Conservation (phyloP, 352 stramenopile species). For the Pythium aristosporum region DNA sequence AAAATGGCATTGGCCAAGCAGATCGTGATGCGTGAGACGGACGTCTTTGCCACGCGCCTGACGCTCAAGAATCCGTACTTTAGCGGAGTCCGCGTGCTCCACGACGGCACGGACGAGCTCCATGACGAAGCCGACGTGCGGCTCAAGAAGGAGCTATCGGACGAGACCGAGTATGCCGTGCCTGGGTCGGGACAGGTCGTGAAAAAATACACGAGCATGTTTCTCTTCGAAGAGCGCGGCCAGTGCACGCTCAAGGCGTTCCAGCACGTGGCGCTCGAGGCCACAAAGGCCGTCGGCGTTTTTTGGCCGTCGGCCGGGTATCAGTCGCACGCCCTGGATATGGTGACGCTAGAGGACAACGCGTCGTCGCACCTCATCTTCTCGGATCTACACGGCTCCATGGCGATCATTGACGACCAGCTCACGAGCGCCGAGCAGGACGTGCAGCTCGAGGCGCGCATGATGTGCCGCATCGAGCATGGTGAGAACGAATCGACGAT, state of each 20-base stretch:
- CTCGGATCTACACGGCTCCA: conserved; percentile 37
- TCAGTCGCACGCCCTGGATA: conserved; percentile 34
- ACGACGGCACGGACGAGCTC: conserved; percentile 47
- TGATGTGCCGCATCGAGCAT: conserved; percentile 48
- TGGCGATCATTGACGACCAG: conserved; percentile 38
- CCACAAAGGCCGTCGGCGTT: conserved; percentile 50
- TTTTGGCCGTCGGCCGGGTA: conserved; percentile 55
- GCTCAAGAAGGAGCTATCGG: conserved; percentile 38
- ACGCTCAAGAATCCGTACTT: conserved; percentile 34
- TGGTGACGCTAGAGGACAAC: conserved; percentile 20
- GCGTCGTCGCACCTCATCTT: conserved; percentile 44
- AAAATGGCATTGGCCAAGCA: conserved; percentile 62
- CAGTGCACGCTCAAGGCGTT: conserved; percentile 43
- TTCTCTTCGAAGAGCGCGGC: conserved; percentile 47
- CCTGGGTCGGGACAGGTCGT: conserved; percentile 41
- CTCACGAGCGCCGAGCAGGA: conserved; percentile 20
- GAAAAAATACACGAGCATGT: conserved; percentile 71
- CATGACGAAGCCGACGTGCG: conserved; percentile 33
- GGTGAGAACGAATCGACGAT: conserved; percentile 37
- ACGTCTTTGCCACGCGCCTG: conserved; percentile 33
- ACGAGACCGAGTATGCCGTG: conserved; percentile 15
- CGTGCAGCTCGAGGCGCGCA: conserved; percentile 56
- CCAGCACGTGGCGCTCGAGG: conserved; percentile 39
- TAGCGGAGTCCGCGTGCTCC: conserved; percentile 42
- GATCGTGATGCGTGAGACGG: conserved; percentile 53